These are phyloP conservation scores for Condylostoma magnum DNA, from an alignment of 169 alveolate genomes.

Conservation along the genomic window DNA sequence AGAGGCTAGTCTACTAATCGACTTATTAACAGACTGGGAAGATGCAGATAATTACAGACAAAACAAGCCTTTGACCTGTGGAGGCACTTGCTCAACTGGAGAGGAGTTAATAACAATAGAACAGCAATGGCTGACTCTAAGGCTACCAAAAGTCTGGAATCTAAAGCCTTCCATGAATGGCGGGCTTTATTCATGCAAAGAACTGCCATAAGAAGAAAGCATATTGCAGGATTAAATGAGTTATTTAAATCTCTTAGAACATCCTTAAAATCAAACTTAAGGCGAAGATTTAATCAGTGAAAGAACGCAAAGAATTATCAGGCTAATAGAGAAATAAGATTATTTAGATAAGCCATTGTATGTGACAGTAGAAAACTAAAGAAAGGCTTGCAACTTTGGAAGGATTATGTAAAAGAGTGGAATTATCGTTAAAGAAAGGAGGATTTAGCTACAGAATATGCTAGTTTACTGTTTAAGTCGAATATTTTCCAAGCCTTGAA, in stretches of 20 bases:
- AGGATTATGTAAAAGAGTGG: neutral
- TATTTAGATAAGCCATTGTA: neutral
- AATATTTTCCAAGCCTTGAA: neutral
- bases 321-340: too few relatives aligned
- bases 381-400: constrained; percentile 8
- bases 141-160: neutral
- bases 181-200: neutral
- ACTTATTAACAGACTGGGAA: neutral
- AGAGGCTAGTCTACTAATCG: neutral
- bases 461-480: neutral
- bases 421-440: neutral
- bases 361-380: neutral
- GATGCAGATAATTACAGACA: neutral
- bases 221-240: neutral
- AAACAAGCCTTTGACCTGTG: neutral
- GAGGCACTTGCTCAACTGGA: constrained; percentile 8
- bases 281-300: neutral
- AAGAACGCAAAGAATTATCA: neutral
- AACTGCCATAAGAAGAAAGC: neutral
- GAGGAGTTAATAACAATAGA: neutral
- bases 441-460: constrained; percentile 11
- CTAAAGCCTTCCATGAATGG: constrained; percentile 12
- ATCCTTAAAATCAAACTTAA: neutral
- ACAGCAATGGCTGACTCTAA: neutral
- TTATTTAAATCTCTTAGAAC: neutral